Base-by-base conservation (phyloP, 2,329 filamentous ascomycete genomes). In the Penicillium sclerotigenum region DNA sequence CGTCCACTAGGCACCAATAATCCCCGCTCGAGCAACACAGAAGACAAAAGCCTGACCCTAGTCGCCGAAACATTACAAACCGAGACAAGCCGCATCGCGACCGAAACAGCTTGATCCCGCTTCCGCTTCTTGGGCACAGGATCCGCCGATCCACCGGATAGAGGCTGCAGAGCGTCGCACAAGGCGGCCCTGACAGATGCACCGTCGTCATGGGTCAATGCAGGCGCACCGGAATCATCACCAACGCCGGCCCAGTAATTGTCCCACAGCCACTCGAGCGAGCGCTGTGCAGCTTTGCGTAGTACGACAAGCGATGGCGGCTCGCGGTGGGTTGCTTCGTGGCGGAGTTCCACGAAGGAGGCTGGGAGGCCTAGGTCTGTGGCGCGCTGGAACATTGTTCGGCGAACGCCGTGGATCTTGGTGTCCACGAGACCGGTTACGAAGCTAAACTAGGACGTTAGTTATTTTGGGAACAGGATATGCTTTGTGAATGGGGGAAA, bases 241-340 rank as follows among this genome's bases (percentile, higher is more conserved):
- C 16, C 41, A 20, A 86, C 69, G 36, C 76, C 74, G 13, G 68
- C 75, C 92, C 92, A 97, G 77, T 96, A 97, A 72, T 90, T 90
- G 51, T 86, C 81, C 90, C 90, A 96, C 49, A 97, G 86, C 92
- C 92, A 97, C 42, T 80, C 79, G 59, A 97, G 78, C 1, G 88
- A 90, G 65, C 87, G 84, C 60, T 80, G 76, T 1, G 88, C 84
- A 1, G 88, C 88, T 34, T 81, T 81, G 50, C 90, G 83, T 59
- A 97, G 78, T 60, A 90, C 86, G 11, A 83, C 80, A 51, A 96
- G 78, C 1, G 87, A 86, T 0, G 92, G 92, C 54, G 96, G 78
- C 69, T 91, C 89, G 72, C 95, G 90, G 72, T 97, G 92, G 38
- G 91, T 95, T 41, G 89, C 90, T 75, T 95, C 89, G 72, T 97